Base-by-base conservation (phyloP, 2,329 filamentous ascomycete species). In the Polychaeton citri region DNA sequence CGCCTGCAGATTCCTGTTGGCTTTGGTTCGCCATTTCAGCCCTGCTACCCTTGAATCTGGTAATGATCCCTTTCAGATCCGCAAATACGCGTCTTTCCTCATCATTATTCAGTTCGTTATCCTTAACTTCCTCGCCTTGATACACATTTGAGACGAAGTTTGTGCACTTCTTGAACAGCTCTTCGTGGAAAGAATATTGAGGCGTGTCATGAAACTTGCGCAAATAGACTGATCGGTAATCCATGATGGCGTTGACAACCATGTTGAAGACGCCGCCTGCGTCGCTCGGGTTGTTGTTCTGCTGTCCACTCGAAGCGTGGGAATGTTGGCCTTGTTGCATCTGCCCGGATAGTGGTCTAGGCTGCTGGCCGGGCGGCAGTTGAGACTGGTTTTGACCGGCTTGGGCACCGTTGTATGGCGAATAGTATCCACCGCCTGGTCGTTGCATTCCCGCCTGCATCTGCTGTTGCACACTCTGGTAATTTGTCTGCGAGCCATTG, bases 201-300 rank as follows among this genome's bases (percentile, higher is more conserved):
- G 20, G 26, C 9, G 36, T 19, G 19, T 39, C 24, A 15, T 28
- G 24, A 28, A 28, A 39, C 2, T 37, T 36, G 2, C 40, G 36
- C 7, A 49, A 35, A 21, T 44, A 47, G 6, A 36, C 21, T n/a
- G 40, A 34, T 24, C 45, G 43, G 31, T 43, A 50, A 15, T 31
- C 31, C 39, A 51, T 41, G 21, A 51, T 50, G 26, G 44, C 47
- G 31, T 45, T 40, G 5, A 51, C 46, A 19, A 51, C 40, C 12
- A 36, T 37, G 16, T 42, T 37, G 41, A 50, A 51, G 7, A 28
- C 15, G 24, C 24, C 24, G 15, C 24, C 21, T 39, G 40, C 16
- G 43, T 36, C 37, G 42, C 34, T 13, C 5, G 6, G 31, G 6
- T n/a, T n/a, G 19, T 33, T 33, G 37, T 34, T 37, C 44, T 41